Base-by-base conservation (phyloP, 768 basidiomycete species). In the Mycena sanguinolenta region DNA sequence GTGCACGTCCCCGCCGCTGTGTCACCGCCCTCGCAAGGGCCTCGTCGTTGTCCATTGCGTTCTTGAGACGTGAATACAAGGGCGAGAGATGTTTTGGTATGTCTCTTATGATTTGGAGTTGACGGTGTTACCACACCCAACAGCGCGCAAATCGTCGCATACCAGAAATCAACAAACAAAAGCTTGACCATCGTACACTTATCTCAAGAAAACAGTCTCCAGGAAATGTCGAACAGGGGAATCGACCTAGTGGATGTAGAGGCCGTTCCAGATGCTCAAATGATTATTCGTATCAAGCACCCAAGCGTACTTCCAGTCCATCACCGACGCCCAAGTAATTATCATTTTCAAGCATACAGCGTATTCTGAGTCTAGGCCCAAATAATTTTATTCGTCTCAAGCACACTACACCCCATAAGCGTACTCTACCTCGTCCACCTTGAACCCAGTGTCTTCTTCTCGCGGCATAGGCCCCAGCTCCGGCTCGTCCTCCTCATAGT, bases 361-460 rank as follows among this genome's bases (percentile, higher is more conserved):
- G n/a, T n/a, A n/a, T n/a, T n/a, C 10, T 10, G 6, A 34, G 10
- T 4, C 32, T 10, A 10, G 4, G 32, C 32, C 10, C 32, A 34
- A 34, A 10, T 34, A 34, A 10, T 7, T n/a, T 5, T 10, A 49
- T 25, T 49, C n/a, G n/a, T n/a, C n/a, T 23, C 2, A 23, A 10
- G 12, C 49, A 27, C 10, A 50, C 17, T 25, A 50, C 23, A 50
- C 49, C 93, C 93, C 93, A 74, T 94, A 95, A 67, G 91, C 93
- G 79, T 94, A 94, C 77, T 96, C 95, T 9, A 96, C 95, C 80
- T 96, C 95, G 73, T 96, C 95, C 19, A 96, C 94, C 25, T 90
- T 89, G 77, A 95, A 95, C 25, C 88, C 85, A 14, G 90, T 87
- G 19, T 46, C 44, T 38, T 89, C 85, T 70, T 93, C 93, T 63